A percentile compares a stretch with the other conserved stretches of the same genome.
phyloP scores from a whole-genome alignment of 139 green algal genomes.

The Edaphochlamys debaryana region DNA sequence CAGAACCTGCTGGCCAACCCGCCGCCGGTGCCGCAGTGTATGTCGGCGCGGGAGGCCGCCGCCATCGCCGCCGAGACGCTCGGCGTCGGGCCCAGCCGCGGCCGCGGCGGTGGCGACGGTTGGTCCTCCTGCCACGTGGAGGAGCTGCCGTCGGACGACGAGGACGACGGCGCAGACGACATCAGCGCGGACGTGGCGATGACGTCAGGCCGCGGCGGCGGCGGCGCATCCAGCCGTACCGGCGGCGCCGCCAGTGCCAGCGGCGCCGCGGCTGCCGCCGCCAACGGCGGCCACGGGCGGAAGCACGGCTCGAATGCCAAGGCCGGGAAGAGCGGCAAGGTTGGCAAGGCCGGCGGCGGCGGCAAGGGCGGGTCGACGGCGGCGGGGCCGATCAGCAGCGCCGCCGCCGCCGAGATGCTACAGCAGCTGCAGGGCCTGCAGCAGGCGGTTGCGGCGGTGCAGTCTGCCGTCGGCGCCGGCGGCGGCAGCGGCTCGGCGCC shows the following conservation, averaged over 20 bases:
- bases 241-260: no score
- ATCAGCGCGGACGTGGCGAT: no score
- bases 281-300: no score
- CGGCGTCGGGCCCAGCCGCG: not conserved
- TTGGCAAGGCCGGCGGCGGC: not conserved
- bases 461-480: constrained; percentile 16
- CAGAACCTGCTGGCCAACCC: not conserved
- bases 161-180: not conserved
- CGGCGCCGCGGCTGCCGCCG: no score
- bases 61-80: constrained; percentile 25
- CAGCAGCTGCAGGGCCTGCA: constrained; percentile 44
- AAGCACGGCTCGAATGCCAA: not conserved
- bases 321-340: not conserved
- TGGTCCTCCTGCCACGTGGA: no score
- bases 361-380: not conserved
- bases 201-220: no score
- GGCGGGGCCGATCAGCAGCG: constrained; percentile 1
- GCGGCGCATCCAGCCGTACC: no score
- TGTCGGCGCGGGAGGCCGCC: constrained; percentile 29
- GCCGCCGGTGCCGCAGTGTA: constrained; percentile 9
- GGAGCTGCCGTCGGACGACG: not conserved
- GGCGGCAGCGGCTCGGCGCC: not conserved
- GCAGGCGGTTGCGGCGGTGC: constrained; percentile 33
- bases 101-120: not conserved
- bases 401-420: constrained; percentile 25